A percentile compares a stretch with the other conserved stretches of the same genome.
Conservation (phyloP, 148 eudicot genomes). For the Persicaria maculosa region DNA sequence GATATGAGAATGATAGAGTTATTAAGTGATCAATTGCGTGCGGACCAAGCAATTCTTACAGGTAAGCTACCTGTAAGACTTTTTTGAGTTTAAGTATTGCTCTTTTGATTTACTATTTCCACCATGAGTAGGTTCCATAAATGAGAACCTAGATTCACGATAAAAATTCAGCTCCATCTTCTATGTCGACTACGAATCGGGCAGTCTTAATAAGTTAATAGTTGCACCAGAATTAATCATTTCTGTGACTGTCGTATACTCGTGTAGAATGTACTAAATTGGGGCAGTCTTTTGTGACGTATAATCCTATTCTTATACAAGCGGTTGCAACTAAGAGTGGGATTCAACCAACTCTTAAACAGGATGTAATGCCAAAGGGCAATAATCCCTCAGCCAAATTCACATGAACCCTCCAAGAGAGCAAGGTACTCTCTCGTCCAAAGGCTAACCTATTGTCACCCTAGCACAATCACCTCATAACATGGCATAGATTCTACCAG, state of each 20-base stretch:
- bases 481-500: too few species aligned
- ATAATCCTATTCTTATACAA: not conserved
- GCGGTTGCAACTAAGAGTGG: too few species aligned
- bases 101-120: not conserved
- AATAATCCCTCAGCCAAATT: too few species aligned
- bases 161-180: not conserved
- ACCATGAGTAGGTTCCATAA: not conserved
- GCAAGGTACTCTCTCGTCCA: too few species aligned
- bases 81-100: not conserved
- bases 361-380: too few species aligned
- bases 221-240: not conserved
- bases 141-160: not conserved
- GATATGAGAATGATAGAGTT: conserved; percentile 94
- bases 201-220: not conserved
- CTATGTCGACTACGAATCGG: not conserved
- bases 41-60: conserved; percentile 98
- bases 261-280: not conserved
- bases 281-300: not conserved
- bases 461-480: too few species aligned
- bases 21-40: conserved; percentile 85
- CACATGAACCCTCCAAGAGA: too few species aligned
- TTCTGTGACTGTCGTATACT: not conserved
- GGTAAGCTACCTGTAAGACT: conserved; percentile 34
- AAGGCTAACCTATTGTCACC: too few species aligned
- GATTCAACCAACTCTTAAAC: too few species aligned